Conservation (phyloP, 108 stramenopile genomes). For the Cylindrotheca closterium region DNA sequence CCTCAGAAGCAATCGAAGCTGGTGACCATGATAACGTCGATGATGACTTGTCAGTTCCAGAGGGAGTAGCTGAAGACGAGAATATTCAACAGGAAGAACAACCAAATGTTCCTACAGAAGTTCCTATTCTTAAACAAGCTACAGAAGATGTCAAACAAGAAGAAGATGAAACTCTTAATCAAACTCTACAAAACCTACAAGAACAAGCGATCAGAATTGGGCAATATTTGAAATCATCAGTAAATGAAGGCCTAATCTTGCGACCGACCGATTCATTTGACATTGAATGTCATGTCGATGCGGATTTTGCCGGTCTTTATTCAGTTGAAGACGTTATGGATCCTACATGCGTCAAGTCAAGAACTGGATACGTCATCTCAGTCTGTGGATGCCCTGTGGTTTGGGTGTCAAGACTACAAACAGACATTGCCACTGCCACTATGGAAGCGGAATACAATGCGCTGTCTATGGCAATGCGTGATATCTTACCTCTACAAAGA, state of each 20-base stretch:
- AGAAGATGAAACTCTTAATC: too few relatives aligned
- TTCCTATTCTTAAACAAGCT: too few relatives aligned
- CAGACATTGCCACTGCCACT: conserved; percentile 39
- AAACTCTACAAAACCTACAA: conserved; percentile 25
- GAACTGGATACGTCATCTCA: conserved; percentile 38
- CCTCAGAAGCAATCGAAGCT: too few relatives aligned
- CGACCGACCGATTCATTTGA: neutral
- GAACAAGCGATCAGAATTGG: conserved; percentile 34
- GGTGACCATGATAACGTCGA: too few relatives aligned
- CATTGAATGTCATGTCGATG: conserved; percentile 45
- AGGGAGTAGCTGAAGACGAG: too few relatives aligned
- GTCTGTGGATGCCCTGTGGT: conserved; percentile 30
- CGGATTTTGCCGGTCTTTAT: conserved; percentile 52
- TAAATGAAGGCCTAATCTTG: conserved; percentile 29
- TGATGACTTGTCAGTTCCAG: too few relatives aligned
- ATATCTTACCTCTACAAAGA: conserved; percentile 33
- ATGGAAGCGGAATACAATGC: conserved; percentile 57
- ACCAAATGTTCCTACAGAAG: too few relatives aligned
- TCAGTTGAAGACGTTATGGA: conserved; percentile 18
- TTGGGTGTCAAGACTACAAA: conserved; percentile 46
- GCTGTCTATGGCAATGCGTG: conserved; percentile 35
- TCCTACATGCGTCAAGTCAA: conserved; percentile 16
- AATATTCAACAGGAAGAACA: too few relatives aligned
- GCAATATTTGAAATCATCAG: conserved; percentile 36
- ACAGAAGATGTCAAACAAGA: too few relatives aligned